These are phyloP conservation scores for Leccinellum luteum DNA, from an alignment of 768 basidiomycete genomes.

Conservation along the genomic window DNA sequence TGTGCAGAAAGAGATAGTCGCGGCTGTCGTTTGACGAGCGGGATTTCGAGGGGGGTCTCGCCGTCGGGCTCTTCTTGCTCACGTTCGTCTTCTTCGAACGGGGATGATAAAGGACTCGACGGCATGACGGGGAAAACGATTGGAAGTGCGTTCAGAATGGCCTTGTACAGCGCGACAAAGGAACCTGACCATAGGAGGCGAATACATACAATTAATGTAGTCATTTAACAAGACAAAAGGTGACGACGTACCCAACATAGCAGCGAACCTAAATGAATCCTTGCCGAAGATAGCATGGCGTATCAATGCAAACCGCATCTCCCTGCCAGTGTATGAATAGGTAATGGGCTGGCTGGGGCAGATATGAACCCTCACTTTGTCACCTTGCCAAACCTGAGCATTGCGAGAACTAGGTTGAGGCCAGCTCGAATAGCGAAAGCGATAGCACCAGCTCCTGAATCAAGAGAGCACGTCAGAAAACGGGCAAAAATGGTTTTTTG, in stretches of 20 bases:
- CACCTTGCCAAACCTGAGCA: slow-evolving; percentile 67
- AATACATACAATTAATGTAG: not conserved
- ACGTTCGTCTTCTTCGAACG: slow-evolving; percentile 32
- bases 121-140: slow-evolving; percentile 54
- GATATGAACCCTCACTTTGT: slow-evolving; percentile 49
- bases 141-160: slow-evolving; percentile 74
- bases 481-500: not conserved
- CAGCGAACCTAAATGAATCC: slow-evolving; percentile 82
- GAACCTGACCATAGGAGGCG: slow-evolving; percentile 53
- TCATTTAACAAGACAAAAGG: not conserved
- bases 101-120: slow-evolving; percentile 22
- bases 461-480: not conserved
- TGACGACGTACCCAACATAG: slow-evolving; percentile 68
- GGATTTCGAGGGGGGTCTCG: slow-evolving; percentile 15
- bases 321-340: slow-evolving; percentile 45
- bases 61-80: slow-evolving; percentile 19
- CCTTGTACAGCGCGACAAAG: slow-evolving; percentile 77
- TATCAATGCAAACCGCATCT: slow-evolving; percentile 62
- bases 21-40: slow-evolving; percentile 36
- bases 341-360: not conserved
- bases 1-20: slow-evolving; percentile 62
- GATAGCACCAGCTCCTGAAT: slow-evolving; percentile 76
- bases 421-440: slow-evolving; percentile 82
- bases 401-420: slow-evolving; percentile 74
- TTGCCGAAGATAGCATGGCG: slow-evolving; percentile 80